Evolutionary conservation across 352 stramenopile genomes (phyloP), one percentile per base, ranked within the genome.

Genomic region (Globisporangium recalcitrans): DNA sequence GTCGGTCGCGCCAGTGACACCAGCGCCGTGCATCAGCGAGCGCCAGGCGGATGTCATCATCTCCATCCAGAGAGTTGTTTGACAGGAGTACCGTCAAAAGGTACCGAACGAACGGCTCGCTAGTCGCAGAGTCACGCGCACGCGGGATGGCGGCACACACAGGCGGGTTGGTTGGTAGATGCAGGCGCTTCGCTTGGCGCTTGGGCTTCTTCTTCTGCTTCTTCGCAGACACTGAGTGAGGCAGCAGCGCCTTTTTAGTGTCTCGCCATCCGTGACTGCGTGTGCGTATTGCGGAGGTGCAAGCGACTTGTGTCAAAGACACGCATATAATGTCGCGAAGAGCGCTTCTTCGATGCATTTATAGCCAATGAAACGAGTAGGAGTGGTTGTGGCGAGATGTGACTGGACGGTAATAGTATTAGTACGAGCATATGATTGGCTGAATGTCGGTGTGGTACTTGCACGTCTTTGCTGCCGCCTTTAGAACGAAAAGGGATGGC

Each of bases 21-120:
- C 29, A 24, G 40, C 34, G 22, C 69, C 60, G 34, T 75, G 70
- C 13, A 72, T 62, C 24, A 85, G 70, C 51, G 71, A 71, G 53
- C 66, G 74, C 77, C 73, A 85, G 27, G 86, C 53, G 1, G 71
- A 61, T 31, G 71, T 77, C 53, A 88, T 65, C 36, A 82, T 58
- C 16, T 87, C 71, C 73, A 88, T 85, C 3, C 22, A 36, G 8
- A 51, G 52, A 40, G 26, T 4, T 27, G 27, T 10, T 22, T 42
- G 22, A 38, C 10, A 44, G 31, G n/a, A 58, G 19, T 21, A 32
- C n/a, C 5, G 9, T 3, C 13, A 29, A 19, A 13, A 26, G 24
- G 6, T 19, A 55, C 26, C 36, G 22, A 34, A 7, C 9, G 38
- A 36, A 42, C 54, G 8, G 51, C 51, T 56, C 21, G 29, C 32